Evolutionary conservation across 106 monocot species (phyloP), one percentile per base, ranked within the genome.

Genomic region (Ottelia alismoides): DNA sequence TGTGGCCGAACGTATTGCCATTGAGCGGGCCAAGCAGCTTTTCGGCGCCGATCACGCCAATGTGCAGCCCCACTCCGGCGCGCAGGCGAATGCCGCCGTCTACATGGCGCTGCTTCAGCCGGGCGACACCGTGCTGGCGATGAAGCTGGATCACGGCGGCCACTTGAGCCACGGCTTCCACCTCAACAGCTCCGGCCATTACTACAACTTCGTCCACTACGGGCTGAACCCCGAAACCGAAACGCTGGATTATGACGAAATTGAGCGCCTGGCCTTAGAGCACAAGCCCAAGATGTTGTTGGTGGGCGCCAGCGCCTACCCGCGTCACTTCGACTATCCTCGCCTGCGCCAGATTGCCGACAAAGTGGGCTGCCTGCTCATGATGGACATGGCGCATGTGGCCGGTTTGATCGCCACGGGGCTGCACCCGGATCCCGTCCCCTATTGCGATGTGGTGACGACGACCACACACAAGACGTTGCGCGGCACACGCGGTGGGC

Each of bases 311-410:
- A 74, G 73, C 55, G 73, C 73, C 28, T 74, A 74, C 31, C 73
- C 73, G 4, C 61, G 73, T 22, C 67, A 74, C 29, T 67, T 74
- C 52, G 73, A 74, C 52, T 74, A 67, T 49, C 73, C 73, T 48
- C 28, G 73, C 30, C 55, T 74, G 73, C 66, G 73, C 46, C 66
- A 61, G 61, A 74, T 67, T 56, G 73, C 67, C 20, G 73, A 67
- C 52, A 18, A 55, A 44, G 73, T 74, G 18, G 67, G 73, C 35
- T 66, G 67, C 28, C 67, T 67, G 31, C 62, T 74, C 25, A 74
- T 74, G 73, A 74, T 74, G 73, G 73, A 74, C 20, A 74, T 74
- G 73, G 67, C 73, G 56, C 73, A 74, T 28, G 67, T 74, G 21
- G 67, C 67, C 62, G 73, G 73, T 57, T 67, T 74, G 2, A 67